Percentiles rank a stretch among this genome's conserved stretches.
Conservation (phyloP, 768 basidiomycete species). For the Phaffia tasmanica region DNA sequence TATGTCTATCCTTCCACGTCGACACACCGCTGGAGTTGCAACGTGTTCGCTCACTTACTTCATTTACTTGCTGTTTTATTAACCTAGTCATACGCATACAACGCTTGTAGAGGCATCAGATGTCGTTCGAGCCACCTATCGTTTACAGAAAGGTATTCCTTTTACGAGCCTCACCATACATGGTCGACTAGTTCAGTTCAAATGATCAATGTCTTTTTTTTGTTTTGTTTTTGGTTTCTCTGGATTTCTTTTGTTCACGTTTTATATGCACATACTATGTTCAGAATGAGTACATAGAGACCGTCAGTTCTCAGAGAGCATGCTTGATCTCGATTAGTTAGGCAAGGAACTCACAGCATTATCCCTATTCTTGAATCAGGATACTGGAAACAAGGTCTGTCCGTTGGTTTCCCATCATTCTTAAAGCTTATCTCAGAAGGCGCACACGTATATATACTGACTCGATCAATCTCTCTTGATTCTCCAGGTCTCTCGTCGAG, state of each 20-base stretch:
- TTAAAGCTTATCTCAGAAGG: neutral
- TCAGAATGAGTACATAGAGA: conserved; percentile 74
- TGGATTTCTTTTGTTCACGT: neutral
- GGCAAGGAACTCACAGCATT: neutral
- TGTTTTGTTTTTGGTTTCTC: no score
- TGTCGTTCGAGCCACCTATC: conserved; percentile 13
- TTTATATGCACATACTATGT: conserved; percentile 45
- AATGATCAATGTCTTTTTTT: no score
- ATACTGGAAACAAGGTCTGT: conserved; percentile 83
- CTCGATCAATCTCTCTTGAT: neutral
- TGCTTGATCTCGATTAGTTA: neutral
- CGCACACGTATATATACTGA: neutral
- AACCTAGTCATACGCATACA: no score
- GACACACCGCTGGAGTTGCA: no score
- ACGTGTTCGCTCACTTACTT: no score
- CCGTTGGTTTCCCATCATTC: neutral
- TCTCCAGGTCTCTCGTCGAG: conserved; percentile 22
- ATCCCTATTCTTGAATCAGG: conserved; percentile 42
- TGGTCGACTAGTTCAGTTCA: no score
- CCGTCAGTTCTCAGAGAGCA: conserved; percentile 41
- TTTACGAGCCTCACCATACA: neutral
- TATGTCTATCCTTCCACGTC: no score
- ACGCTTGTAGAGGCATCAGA: neutral
- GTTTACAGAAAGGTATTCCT: conserved; percentile 15
- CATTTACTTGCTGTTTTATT: no score